Evolutionary conservation across 1,284 basidiomycete genomes (phyloP).

Genomic region (Heimioporus retisporus): DNA sequence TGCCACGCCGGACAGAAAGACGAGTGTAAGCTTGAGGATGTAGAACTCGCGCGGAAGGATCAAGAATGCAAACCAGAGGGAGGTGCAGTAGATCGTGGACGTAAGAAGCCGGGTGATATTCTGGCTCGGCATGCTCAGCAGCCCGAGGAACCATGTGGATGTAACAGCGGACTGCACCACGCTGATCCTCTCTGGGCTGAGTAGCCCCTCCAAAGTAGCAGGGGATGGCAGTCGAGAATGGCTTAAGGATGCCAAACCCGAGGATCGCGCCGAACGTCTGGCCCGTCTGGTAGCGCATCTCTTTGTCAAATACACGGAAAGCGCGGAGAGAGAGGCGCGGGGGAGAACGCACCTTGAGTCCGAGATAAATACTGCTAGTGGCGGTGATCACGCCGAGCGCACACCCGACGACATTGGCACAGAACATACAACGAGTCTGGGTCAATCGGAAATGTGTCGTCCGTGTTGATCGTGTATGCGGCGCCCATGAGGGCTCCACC

Average conservation of each 20-base stretch:
- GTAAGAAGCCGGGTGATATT: slow-evolving; percentile 69
- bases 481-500: neutral
- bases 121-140: slow-evolving; percentile 50
- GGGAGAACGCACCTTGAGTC: slow-evolving; percentile 56
- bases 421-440: slow-evolving; percentile 63
- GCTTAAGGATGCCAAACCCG: slow-evolving; percentile 69
- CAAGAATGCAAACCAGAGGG: slow-evolving; percentile 67
- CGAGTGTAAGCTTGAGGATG: slow-evolving; percentile 74
- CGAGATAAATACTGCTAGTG: slow-evolving; percentile 76
- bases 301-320: no score
- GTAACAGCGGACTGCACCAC: slow-evolving; percentile 24
- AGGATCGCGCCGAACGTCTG: slow-evolving; percentile 71
- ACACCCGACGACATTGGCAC: slow-evolving; percentile 69
- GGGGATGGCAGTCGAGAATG: slow-evolving; percentile 61
- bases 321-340: no score
- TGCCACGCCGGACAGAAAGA: slow-evolving; percentile 78
- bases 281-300: slow-evolving; percentile 51
- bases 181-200: slow-evolving; percentile 75
- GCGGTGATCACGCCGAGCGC: slow-evolving; percentile 56
- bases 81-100: slow-evolving; percentile 50
- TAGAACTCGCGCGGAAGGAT: slow-evolving; percentile 67
- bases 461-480: slow-evolving; percentile 33
- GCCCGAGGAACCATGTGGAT: slow-evolving; percentile 63
- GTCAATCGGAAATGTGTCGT: slow-evolving; percentile 62
- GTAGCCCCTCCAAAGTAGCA: slow-evolving; percentile 61